Conservation (phyloP, 352 stramenopile genomes). For the Phytopythium oedochilum region DNA sequence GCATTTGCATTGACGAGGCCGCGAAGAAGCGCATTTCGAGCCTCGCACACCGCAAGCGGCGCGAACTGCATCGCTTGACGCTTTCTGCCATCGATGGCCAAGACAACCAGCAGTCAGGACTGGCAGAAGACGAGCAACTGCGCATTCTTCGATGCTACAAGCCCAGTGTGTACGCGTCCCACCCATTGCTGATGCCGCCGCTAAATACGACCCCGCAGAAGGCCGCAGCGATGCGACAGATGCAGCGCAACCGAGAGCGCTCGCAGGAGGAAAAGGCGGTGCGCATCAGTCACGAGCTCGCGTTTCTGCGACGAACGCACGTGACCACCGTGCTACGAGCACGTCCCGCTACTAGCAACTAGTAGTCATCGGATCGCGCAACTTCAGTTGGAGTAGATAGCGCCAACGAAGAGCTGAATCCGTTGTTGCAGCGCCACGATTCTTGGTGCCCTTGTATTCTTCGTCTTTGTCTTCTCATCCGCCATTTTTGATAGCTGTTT, state of each 20-base stretch:
- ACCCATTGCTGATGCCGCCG: neutral
- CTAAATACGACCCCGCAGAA: neutral
- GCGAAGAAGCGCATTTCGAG: constrained; percentile 18
- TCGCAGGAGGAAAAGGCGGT: neutral
- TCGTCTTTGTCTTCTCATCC: no score
- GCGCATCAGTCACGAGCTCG: constrained; percentile 3
- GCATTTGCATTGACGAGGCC: constrained; percentile 21
- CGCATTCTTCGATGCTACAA: constrained; percentile 62
- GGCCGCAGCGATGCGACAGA: neutral
- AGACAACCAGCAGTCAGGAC: constrained; percentile 12
- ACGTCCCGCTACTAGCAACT: neutral
- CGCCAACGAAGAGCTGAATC: neutral
- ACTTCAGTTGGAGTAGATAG: neutral
- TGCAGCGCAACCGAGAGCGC: neutral
- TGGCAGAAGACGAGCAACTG: constrained; percentile 43
- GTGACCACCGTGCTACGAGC: neutral
- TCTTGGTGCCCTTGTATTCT: no score
- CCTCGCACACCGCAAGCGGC: constrained; percentile 26
- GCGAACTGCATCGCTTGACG: constrained; percentile 18
- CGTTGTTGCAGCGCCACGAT: neutral
- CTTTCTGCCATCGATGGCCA: neutral
- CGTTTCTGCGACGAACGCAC: neutral
- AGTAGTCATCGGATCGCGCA: neutral
- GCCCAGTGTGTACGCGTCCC: constrained; percentile 36
- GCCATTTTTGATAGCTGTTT: no score